A percentile compares a stretch with the other conserved stretches of the same genome.
phyloP scores from a whole-genome alignment of 2,329 filamentous ascomycete species.

The Xylaria sp. region DNA sequence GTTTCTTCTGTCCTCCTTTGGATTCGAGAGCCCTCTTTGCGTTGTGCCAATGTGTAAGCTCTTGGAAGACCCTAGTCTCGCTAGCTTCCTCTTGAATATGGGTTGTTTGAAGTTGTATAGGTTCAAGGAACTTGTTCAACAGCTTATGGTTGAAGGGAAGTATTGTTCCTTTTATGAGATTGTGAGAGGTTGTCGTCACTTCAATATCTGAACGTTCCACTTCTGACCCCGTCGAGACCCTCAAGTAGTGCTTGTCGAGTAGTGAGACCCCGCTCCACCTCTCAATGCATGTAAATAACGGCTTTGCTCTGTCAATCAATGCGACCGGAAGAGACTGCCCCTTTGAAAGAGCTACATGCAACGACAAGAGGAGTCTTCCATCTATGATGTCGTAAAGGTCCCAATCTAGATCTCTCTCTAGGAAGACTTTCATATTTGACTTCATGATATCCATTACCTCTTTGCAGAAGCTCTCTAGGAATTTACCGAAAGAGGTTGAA shows the following conservation, averaged over 20 bases:
- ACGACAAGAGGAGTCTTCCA: conserved; percentile 37
- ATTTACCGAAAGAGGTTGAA: neutral
- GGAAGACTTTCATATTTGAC: neutral
- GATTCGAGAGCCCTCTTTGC: conserved; percentile 56
- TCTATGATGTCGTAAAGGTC: conserved; percentile 45
- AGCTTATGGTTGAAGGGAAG: conserved; percentile 55
- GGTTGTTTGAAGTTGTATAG: conserved; percentile 46
- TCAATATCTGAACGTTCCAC: neutral
- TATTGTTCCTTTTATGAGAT: conserved; percentile 34
- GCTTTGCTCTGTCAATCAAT: conserved; percentile 28
- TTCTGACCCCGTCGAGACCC: conserved; percentile 1
- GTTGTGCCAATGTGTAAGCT: conserved; percentile 68
- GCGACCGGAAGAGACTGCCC: conserved; percentile 20
- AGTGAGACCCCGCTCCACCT: conserved; percentile 18
- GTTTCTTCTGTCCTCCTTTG: conserved; percentile 39
- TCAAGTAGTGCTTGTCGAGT: conserved; percentile 1
- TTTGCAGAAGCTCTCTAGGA: conserved; percentile 27
- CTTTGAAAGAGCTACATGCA: conserved; percentile 6
- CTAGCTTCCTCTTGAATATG: conserved; percentile 34
- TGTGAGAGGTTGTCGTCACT: neutral
- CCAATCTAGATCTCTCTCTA: conserved; percentile 25
- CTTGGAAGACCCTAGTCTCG: conserved; percentile 49
- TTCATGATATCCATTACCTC: conserved; percentile 12
- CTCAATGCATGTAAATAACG: conserved; percentile 17
- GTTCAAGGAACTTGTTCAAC: conserved; percentile 52